Conservation (phyloP, 139 green algal genomes). For the Parachlorella kessleri region DNA sequence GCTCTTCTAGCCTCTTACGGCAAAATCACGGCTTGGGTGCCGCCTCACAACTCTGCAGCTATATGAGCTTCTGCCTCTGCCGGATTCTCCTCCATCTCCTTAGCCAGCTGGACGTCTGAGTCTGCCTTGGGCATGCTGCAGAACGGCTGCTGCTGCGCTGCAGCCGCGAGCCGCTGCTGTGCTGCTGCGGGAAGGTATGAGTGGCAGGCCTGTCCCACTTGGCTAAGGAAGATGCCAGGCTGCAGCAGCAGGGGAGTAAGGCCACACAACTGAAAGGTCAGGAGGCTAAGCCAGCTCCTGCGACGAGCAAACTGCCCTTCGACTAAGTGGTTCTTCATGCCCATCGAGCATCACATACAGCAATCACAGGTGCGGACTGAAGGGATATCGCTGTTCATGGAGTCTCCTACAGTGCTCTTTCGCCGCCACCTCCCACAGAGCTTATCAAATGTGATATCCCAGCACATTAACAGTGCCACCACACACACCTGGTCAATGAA, state of each 20-base stretch:
- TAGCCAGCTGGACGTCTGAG: slow-evolving; percentile 5
- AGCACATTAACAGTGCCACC: no score
- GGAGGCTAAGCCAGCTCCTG: not conserved
- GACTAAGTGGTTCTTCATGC: not conserved
- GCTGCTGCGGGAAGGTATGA: slow-evolving; percentile 27
- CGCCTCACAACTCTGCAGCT: slow-evolving; percentile 35
- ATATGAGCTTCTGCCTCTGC: slow-evolving; percentile 29
- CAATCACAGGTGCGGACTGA: no score
- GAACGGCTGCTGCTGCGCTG: slow-evolving; percentile 2
- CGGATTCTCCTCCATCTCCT: slow-evolving; percentile 28
- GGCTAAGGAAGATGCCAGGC: slow-evolving; percentile 10
- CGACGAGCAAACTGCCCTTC: not conserved
- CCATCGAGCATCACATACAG: not conserved
- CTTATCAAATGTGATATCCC: not conserved
- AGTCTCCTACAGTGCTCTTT: not conserved
- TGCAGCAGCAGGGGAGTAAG: not conserved
- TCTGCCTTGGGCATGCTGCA: not conserved
- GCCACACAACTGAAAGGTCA: no score
- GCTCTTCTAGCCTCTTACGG: no score
- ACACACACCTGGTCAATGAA: slow-evolving; percentile 73
- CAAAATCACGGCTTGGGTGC: no score
- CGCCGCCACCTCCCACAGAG: not conserved
- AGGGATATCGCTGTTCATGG: no score
- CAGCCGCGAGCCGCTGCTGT: not conserved
- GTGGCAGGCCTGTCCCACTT: slow-evolving; percentile 24